phyloP scores from a whole-genome alignment of 2,329 filamentous ascomycete species.

The Cadophora malorum region DNA sequence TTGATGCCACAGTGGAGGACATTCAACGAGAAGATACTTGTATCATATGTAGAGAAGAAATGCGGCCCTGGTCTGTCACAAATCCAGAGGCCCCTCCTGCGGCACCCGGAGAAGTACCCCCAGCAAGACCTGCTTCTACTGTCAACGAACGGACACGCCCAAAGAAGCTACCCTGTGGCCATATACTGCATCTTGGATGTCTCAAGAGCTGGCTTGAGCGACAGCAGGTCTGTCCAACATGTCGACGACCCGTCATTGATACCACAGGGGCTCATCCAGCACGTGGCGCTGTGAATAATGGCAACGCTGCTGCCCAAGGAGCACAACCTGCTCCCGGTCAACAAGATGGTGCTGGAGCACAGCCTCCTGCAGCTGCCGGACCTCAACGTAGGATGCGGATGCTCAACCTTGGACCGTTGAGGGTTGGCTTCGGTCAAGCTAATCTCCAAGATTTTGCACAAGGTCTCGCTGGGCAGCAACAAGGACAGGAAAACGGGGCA shows the following conservation, averaged over 20 bases:
- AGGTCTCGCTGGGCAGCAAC: slow-evolving; percentile 59
- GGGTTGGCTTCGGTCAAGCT: slow-evolving; percentile 72
- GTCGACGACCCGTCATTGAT: slow-evolving; percentile 79
- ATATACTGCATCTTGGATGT: slow-evolving; percentile 93
- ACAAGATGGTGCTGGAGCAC: slow-evolving; percentile 47
- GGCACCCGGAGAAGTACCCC: slow-evolving; percentile 44
- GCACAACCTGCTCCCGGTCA: slow-evolving; percentile 46
- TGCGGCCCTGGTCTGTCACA: slow-evolving; percentile 74
- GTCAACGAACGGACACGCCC: slow-evolving; percentile 84
- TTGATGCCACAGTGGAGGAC: slow-evolving; percentile 88
- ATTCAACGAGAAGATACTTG: slow-evolving; percentile 88
- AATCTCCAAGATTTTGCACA: slow-evolving; percentile 73
- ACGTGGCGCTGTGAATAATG: slow-evolving; percentile 38
- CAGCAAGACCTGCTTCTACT: slow-evolving; percentile 47
- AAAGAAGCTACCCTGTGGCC: slow-evolving; percentile 95
- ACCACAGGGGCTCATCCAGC: slow-evolving; percentile 44
- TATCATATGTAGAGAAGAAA: slow-evolving; percentile 97
- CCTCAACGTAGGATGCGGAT: slow-evolving; percentile 59
- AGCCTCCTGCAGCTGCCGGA: slow-evolving; percentile 44
- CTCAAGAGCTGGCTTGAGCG: slow-evolving; percentile 96
- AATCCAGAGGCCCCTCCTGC: slow-evolving; percentile 53
- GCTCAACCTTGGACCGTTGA: slow-evolving; percentile 76
- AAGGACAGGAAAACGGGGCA: slow-evolving; percentile 45
- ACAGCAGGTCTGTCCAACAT: slow-evolving; percentile 96
- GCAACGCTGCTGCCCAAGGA: slow-evolving; percentile 39